A percentile compares a stretch with the other conserved stretches of the same genome.
Evolutionary conservation across 192 early-diverging fungal genomes (phyloP).

Genomic region (Umbelopsis sp.): DNA sequence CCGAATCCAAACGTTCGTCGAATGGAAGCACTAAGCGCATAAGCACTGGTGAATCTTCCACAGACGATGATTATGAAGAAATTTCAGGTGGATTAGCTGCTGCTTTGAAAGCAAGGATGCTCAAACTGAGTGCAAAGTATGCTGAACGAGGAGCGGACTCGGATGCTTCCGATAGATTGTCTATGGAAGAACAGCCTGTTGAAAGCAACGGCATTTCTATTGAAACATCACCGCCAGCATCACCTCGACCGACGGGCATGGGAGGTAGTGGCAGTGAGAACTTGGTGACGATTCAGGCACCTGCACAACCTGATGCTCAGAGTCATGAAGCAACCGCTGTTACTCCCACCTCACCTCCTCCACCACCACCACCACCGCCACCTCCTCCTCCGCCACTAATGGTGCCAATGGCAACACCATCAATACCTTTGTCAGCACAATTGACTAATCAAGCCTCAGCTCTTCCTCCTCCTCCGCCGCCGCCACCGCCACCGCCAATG

Average conservation of each 20-base stretch:
- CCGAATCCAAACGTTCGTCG: neutral
- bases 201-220: neutral
- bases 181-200: neutral
- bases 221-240: conserved; percentile 26
- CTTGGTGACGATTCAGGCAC: neutral
- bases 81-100: conserved; percentile 23
- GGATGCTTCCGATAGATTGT: neutral
- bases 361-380: conserved; percentile 13
- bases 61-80: conserved; percentile 16
- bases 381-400: conserved; percentile 30
- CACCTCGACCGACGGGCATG: conserved; percentile 29
- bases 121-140: conserved; percentile 5
- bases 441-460: neutral
- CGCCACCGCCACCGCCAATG: conserved; percentile 30
- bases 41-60: conserved; percentile 17
- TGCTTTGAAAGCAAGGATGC: conserved; percentile 9
- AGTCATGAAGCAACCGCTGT: neutral
- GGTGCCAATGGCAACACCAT: neutral
- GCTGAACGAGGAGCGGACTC: neutral
- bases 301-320: neutral
- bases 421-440: conserved; percentile 16
- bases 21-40: neutral
- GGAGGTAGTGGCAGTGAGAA: neutral
- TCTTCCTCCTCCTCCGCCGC: conserved; percentile 16
- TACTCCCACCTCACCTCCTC: conserved; percentile 39